phyloP scores from a whole-genome alignment of 2,329 filamentous ascomycete genomes.

The Plenodomus biglobosus region DNA sequence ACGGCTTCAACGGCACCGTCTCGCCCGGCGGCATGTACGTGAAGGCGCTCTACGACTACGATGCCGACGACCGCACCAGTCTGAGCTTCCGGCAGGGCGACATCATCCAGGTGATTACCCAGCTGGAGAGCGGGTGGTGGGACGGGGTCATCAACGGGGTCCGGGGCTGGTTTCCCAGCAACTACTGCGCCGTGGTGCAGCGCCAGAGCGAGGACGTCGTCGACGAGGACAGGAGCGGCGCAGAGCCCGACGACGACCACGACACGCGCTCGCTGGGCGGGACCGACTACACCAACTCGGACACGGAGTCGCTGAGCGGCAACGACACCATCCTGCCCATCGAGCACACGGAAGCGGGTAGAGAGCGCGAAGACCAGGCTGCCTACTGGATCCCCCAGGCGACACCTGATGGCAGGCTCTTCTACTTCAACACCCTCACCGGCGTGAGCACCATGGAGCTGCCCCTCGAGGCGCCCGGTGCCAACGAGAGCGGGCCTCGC shows the following conservation, averaged over 20 bases:
- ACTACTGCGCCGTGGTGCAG: conserved; percentile 89
- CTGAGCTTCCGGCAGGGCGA: conserved; percentile 96
- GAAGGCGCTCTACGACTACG: conserved; percentile 91
- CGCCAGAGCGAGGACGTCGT: conserved; percentile 71
- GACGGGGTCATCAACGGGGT: conserved; percentile 97
- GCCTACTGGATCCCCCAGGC: conserved; percentile 99
- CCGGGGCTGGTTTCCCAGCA: conserved; percentile 98
- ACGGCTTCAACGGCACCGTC: conserved; percentile 52
- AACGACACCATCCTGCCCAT: conserved; percentile 58
- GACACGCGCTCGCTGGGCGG: conserved; percentile 51
- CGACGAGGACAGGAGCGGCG: conserved; percentile 62
- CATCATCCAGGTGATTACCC: conserved; percentile 97
- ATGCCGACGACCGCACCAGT: conserved; percentile 94
- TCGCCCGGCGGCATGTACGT: conserved; percentile 74
- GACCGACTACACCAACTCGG: conserved; percentile 45
- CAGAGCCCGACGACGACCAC: conserved; percentile 53
- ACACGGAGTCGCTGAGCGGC: conserved; percentile 49
- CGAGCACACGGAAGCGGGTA: conserved; percentile 61
- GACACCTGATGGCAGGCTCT: conserved; percentile 86
- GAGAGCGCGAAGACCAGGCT: conserved; percentile 82
- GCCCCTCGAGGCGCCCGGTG: conserved; percentile 84
- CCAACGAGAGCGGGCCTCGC: conserved; percentile 79
- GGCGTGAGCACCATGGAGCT: conserved; percentile 93
- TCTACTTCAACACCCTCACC: conserved; percentile 98
- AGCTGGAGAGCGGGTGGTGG: conserved; percentile 99